Evolutionary conservation across 176 grass and related monocot genomes (phyloP), one percentile per base, ranked within the genome.

Genomic region (Echinochloa phyllopogon): DNA sequence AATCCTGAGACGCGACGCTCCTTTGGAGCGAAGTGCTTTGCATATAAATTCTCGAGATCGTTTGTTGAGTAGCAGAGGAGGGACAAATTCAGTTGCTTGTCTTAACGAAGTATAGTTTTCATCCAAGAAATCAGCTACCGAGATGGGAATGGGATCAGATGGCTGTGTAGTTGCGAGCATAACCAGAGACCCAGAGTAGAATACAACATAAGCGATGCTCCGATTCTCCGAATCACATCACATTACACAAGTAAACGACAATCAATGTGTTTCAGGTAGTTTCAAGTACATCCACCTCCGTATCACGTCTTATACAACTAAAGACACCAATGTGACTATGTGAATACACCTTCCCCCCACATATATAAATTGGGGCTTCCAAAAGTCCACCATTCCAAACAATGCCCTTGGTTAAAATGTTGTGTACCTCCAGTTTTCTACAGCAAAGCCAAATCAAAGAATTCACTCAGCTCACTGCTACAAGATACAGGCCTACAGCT

Each of bases 401-500:
- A 77, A 51, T 23, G 5, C 51, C 41, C 44, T 69, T 23, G 6
- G 17, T 24, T 25, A 52, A 80, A 74, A 67, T 85, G 72, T 67
- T 43, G 16, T 20, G 16, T 56, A 78, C 18, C 58, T 47, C 59
- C 56, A 40, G 15, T 72, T 47, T 20, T 38, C 14, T 25, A 67
- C 18, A 74, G 18, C 1, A 76, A 76, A 39, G 56, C 12, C 42
- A 60, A 59, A 71, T 41, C 6, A 72, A 83, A 65, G 9, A 79
- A 38, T 65, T 55, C 16, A 81, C 43, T 72, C 10, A 3, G 12
- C 24, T 65, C 23, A 55, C 16, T 37, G 76, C 43, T 73, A n/a
- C 29, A 72, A 69, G 51, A 55, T 55, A 55, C 52, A 55, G 15
- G 18, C n/a, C 52, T 68, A 74, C 68, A 87, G 18, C 8, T 77